Evolutionary conservation across 441 rosid genomes (phyloP).

Genomic region (Erodium trifolium): DNA sequence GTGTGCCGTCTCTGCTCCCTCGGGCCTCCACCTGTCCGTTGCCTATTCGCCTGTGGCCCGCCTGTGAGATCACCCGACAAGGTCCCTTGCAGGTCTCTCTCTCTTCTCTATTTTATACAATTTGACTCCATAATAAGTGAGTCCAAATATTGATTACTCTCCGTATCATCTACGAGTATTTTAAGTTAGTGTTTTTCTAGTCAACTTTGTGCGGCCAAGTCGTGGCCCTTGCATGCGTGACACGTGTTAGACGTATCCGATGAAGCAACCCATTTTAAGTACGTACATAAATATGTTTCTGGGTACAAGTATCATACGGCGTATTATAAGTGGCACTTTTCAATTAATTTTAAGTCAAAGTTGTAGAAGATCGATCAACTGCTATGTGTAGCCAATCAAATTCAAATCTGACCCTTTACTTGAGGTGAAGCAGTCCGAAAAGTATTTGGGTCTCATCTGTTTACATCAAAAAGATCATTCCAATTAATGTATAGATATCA

Average conservation of each 20-base stretch:
- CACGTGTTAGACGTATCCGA: constrained; percentile 20
- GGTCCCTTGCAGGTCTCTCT: constrained; percentile 23
- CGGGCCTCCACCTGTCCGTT: constrained; percentile 28
- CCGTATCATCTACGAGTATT: not conserved
- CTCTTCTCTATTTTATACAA: constrained; percentile 11
- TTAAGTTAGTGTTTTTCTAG: constrained; percentile 12
- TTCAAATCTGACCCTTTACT: not conserved
- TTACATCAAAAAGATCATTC: too few relatives aligned
- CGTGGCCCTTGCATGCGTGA: constrained; percentile 31
- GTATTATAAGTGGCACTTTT: constrained; percentile 3
- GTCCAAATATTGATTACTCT: constrained; percentile 2
- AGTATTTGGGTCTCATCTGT: not conserved
- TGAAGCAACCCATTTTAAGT: not conserved
- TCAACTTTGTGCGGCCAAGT: constrained; percentile 21
- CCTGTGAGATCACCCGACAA: constrained; percentile 24
- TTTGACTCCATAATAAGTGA: constrained; percentile 16
- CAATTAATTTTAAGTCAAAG: constrained; percentile 28
- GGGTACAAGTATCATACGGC: constrained; percentile 10
- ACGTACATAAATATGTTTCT: not conserved
- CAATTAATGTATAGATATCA: not conserved
- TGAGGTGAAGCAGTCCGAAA: not conserved
- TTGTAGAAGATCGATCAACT: constrained; percentile 20
- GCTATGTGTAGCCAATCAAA: constrained; percentile 3
- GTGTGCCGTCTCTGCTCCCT: constrained; percentile 26
- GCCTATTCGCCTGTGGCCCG: constrained; percentile 16